These are phyloP conservation scores for Neonectria sp. DNA, from an alignment of 2,329 filamentous ascomycete genomes.

Conservation along the genomic window DNA sequence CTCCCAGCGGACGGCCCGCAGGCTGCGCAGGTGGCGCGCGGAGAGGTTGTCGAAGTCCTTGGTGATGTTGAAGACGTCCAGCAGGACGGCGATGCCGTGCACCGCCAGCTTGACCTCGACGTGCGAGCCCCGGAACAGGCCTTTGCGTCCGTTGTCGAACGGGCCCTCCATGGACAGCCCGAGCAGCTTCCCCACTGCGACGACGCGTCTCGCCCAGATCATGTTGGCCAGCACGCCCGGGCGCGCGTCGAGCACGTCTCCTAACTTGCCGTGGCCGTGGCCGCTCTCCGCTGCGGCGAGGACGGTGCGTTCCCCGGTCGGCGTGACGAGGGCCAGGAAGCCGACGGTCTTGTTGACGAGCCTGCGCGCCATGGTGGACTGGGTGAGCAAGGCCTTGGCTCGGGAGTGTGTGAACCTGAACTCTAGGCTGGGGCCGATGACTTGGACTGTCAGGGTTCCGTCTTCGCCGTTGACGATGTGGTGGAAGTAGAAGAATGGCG, in stretches of 20 bases:
- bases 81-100: slow-evolving; percentile 49
- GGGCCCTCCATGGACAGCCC: slow-evolving; percentile 48
- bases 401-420: slow-evolving; percentile 50
- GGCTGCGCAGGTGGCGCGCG: slow-evolving; percentile 36
- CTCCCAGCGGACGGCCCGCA: slow-evolving; percentile 44
- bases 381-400: slow-evolving; percentile 21
- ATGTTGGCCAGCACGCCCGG: slow-evolving; percentile 48
- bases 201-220: slow-evolving; percentile 51
- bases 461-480: slow-evolving; percentile 47
- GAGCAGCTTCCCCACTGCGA: slow-evolving; percentile 49
- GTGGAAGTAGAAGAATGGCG: slow-evolving; percentile 50
- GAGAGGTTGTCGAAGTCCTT: slow-evolving; percentile 41
- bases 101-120: slow-evolving; percentile 59
- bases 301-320: slow-evolving; percentile 41
- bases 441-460: slow-evolving; percentile 47
- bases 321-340: slow-evolving; percentile 48
- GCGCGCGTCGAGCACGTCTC: slow-evolving; percentile 49
- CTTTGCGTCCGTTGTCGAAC: slow-evolving; percentile 46
- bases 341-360: slow-evolving; percentile 52
- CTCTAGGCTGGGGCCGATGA: slow-evolving; percentile 52
- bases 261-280: slow-evolving; percentile 47
- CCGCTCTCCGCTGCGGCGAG: slow-evolving; percentile 54
- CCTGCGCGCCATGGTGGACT: slow-evolving; percentile 16
- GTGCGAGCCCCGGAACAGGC: slow-evolving; percentile 54
- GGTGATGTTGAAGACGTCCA: slow-evolving; percentile 46